Base-by-base conservation (phyloP, 2,329 filamentous ascomycete species). In the Neonectria hederae region DNA sequence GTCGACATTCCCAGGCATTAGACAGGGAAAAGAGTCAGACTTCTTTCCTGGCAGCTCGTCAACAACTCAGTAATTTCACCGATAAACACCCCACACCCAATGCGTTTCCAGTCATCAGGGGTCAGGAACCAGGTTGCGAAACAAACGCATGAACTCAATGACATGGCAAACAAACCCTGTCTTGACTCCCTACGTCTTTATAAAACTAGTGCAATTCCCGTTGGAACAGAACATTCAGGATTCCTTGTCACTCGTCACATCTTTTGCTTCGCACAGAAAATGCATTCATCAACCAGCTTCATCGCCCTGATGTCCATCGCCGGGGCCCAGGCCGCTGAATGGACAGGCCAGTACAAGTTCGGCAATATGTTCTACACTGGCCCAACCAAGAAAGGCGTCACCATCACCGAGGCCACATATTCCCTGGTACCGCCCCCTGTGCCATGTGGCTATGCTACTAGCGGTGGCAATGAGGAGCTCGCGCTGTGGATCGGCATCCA, bases 311-410 rank as follows among this genome's bases (percentile, higher is more conserved):
- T 63, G 13, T 51, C 54, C 28, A 26, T 60, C 19, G 21, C 54
- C 51, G 55, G 60, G 17, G 63, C 28, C 8, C 51, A 42, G 30
- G 63, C 63, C 28, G 30, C 17, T 13, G 54, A n/a, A 9, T 65
- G 63, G 63, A 42, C 30, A 3, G 63, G 63, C 10, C 38, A 52
- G n/a, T 63, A 65, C 54, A 59, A 65, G 32, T 65, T 65, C 26
- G 63, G 60, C 46, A 65, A 65, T 55, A 63, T 59, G 63, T 65
- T 65, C 45, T 65, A 63, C 51, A 63, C 43, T 1, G 63, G 63
- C 21, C 60, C 60, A 3, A 63, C 63, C 14, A 65, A 65, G 55
- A 65, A 49, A 4, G 63, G 63, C 1, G 60, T 65, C 2, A 65
- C 60, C 26, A 65, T 65, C 21, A 65, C 63, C 10, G 42, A 48